Base-by-base conservation (phyloP, 2,329 filamentous ascomycete species). In the Ceratocystis eucalypticola region DNA sequence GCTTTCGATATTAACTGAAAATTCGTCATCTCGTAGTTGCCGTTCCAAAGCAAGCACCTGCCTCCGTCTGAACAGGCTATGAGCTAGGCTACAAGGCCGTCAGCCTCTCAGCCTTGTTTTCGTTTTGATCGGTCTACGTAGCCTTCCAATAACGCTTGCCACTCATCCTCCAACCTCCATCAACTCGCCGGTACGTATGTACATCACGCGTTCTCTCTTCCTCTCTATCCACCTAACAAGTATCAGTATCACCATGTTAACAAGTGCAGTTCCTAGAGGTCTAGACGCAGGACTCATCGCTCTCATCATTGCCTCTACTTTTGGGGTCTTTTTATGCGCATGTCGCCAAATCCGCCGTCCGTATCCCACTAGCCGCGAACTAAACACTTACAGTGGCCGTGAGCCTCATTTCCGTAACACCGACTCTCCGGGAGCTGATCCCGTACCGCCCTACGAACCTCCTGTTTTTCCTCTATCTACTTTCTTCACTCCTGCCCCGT, bases 291-390 rank as follows among this genome's bases (percentile, higher is more conserved):
- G 64, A 50, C 33, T 68, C 5, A 37, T 68, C 33, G 62, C 59
- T 44, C 57, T 68, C 44, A 53, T 66, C 44, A 37, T 68, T 20
- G 67, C 63, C 12, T 62, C 64, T 37, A 65, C 59, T 45, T 66
- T 68, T 68, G 64, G 64, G 25, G 53, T 68, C 25, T 53, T 68
- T 28, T 46, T 68, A 10, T 68, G 65, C 28, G 67, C 67, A 22
- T 64, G 65, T 20, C 50, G 62, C 20, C 59, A 66, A 17, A 45
- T 53, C 15, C 20, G 59, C 62, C 62, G 62, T 3, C 61, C 64
- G 10, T 66, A 64, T 44, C 46, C 46, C 33, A 59, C 55, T n/a
- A 63, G 33, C 20, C 62, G 50, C 55, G 55, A 59, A 59, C 17
- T 30, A 37, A 50, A 44, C 37, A 61, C 12, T 30, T n/a, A 37